Evolutionary conservation across 2,329 filamentous ascomycete genomes (phyloP).

Genomic region (Phoma herbarum): DNA sequence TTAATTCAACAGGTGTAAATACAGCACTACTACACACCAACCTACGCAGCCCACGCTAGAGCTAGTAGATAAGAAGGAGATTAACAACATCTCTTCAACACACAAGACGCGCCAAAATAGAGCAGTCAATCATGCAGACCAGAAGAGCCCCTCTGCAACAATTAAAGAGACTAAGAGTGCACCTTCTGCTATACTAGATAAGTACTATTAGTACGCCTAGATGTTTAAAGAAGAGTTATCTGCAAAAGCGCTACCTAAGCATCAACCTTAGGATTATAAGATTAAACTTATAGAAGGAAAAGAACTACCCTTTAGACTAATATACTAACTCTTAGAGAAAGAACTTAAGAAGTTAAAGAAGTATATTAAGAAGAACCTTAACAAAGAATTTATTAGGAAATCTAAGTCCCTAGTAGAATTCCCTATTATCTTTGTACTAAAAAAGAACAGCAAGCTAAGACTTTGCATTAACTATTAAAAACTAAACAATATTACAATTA

Average conservation of each 20-base stretch:
- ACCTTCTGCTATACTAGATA: not conserved
- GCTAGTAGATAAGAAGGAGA: not conserved
- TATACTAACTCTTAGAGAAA: not conserved
- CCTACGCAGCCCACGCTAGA: no score
- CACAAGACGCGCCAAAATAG: not conserved
- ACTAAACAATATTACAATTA: not conserved
- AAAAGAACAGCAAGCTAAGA: not conserved
- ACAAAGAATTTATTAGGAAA: not conserved
- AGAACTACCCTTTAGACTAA: not conserved
- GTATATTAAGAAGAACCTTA: not conserved
- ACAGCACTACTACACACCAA: not conserved
- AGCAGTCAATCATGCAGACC: not conserved
- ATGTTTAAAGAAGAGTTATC: not conserved
- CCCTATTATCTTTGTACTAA: not conserved
- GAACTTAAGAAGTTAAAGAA: not conserved
- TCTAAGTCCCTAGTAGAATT: not conserved
- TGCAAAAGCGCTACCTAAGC: not conserved
- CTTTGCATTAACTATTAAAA: not conserved
- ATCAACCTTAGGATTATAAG: slow-evolving; percentile 1
- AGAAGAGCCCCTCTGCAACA: no score
- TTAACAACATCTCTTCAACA: not conserved
- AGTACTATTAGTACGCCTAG: not conserved
- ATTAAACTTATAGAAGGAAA: not conserved
- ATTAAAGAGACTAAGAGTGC: no score
- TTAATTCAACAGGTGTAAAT: not conserved